A percentile compares a stretch with the other conserved stretches of the same genome.
These are phyloP conservation scores for Thecaphora frezii DNA, from an alignment of 1,284 basidiomycete genomes.

Conservation along the genomic window DNA sequence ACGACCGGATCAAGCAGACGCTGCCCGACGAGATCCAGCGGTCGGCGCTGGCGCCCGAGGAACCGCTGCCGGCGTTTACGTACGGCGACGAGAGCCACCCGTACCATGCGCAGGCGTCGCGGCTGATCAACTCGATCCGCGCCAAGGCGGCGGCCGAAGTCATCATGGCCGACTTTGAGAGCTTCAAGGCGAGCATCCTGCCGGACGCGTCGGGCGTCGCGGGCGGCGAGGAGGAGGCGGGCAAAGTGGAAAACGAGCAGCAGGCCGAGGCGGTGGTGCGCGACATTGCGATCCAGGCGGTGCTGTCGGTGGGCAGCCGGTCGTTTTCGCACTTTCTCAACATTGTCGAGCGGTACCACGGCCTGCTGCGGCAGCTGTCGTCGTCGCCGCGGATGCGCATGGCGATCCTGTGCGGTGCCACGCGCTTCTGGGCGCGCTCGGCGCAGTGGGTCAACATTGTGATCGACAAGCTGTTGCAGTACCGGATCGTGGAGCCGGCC, in stretches of 20 bases:
- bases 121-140: constrained; percentile 80
- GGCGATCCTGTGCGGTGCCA: constrained; percentile 70
- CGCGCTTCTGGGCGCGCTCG: constrained; percentile 72
- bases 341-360: constrained; percentile 91
- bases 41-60: constrained; percentile 70
- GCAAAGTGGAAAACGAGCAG: constrained; percentile 56
- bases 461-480: constrained; percentile 96
- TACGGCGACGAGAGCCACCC: constrained; percentile 75
- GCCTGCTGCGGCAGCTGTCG: constrained; percentile 74
- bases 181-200: constrained; percentile 49
- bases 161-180: constrained; percentile 74
- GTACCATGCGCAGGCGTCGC: constrained; percentile 75
- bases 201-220: constrained; percentile 60
- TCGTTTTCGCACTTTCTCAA: constrained; percentile 98
- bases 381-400: constrained; percentile 63
- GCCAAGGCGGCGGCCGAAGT: constrained; percentile 71
- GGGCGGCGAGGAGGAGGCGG: constrained; percentile 62
- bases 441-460: constrained; percentile 66
- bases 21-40: constrained; percentile 75
- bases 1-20: constrained; percentile 86
- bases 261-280: constrained; percentile 70
- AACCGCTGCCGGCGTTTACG: constrained; percentile 79
- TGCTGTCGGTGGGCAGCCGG: constrained; percentile 86
- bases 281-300: constrained; percentile 81
- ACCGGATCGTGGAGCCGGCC: constrained; percentile 90